Conservation (phyloP, 2,329 filamentous ascomycete species). For the Conoideocrella luteorostrata region DNA sequence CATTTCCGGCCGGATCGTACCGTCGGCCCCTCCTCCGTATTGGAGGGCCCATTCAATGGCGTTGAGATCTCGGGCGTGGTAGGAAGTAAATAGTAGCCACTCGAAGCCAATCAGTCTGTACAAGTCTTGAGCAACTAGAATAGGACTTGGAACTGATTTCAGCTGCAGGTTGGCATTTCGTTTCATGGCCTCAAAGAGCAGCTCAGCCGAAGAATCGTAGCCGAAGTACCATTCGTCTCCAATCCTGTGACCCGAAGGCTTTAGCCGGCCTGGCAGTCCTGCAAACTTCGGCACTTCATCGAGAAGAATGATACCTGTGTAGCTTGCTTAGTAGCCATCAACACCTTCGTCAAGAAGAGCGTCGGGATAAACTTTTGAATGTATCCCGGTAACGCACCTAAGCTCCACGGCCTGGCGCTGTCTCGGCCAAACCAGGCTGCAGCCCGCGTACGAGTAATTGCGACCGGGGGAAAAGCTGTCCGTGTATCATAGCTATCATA, state of each 20-base stretch:
- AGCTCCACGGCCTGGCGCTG: no score
- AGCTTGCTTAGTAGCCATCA: no score
- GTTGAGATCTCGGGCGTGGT: conserved; percentile 10
- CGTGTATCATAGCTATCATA: no score
- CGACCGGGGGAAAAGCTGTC: no score
- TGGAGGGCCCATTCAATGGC: conserved; percentile 11
- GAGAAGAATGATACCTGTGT: no score
- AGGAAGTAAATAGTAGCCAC: conserved; percentile 9
- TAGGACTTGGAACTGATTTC: neutral
- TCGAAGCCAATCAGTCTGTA: conserved; percentile 5
- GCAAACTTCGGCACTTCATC: conserved; percentile 6
- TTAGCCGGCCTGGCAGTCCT: conserved; percentile 5
- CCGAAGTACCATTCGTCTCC: conserved; percentile 3
- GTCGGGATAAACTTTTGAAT: no score
- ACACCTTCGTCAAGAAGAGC: no score
- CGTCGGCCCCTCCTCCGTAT: conserved; percentile 5
- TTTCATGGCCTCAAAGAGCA: neutral
- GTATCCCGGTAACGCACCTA: no score
- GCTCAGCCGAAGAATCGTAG: neutral
- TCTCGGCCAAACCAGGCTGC: no score
- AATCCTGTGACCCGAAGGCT: conserved; percentile 5
- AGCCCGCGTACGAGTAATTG: no score
- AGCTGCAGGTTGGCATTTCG: neutral
- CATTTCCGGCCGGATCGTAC: neutral
- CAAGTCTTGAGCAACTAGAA: neutral